Percentiles rank a stretch among this genome's conserved stretches.
Evolutionary conservation across 2,329 filamentous ascomycete species (phyloP).

Genomic region (Colletotrichum higginsianum): DNA sequence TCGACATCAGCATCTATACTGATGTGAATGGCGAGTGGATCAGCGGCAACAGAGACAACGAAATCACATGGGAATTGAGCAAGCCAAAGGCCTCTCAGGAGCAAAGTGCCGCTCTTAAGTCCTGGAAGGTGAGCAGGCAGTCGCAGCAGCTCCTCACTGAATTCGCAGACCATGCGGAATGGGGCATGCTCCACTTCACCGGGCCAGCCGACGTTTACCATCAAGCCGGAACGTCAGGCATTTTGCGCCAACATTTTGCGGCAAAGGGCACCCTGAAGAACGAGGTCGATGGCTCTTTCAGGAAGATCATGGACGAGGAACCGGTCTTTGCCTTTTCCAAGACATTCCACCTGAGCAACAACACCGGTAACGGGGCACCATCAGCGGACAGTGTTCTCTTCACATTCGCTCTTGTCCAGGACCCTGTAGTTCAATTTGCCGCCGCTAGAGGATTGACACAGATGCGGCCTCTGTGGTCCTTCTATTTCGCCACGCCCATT

Average conservation of each 20-base stretch:
- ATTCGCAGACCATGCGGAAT: constrained; percentile 81
- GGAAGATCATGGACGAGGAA: constrained; percentile 81
- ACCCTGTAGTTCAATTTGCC: constrained; percentile 85
- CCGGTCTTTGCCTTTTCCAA: constrained; percentile 87
- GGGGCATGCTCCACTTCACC: constrained; percentile 85
- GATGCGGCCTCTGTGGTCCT: constrained; percentile 86
- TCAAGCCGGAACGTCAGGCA: constrained; percentile 78
- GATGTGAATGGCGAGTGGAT: constrained; percentile 86
- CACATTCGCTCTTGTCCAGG: constrained; percentile 82
- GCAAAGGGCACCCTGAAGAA: constrained; percentile 77
- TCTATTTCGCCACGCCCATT: constrained; percentile 76
- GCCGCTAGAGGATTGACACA: constrained; percentile 81
- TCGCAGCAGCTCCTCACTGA: constrained; percentile 82
- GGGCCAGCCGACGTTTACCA: constrained; percentile 77
- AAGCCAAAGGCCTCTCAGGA: constrained; percentile 57
- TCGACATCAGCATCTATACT: constrained; percentile 75
- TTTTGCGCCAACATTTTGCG: constrained; percentile 79
- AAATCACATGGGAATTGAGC: constrained; percentile 78
- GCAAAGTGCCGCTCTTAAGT: constrained; percentile 66
- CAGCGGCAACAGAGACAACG: constrained; percentile 79
- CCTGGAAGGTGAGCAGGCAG: constrained; percentile 74
- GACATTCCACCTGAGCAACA: constrained; percentile 66
- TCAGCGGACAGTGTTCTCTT: constrained; percentile 75
- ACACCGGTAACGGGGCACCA: constrained; percentile 28
- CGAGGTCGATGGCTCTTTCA: constrained; percentile 75